A percentile compares a stretch with the other conserved stretches of the same genome.
Evolutionary conservation across 228 moss, liverwort and hornwort genomes (phyloP).

Genomic region (Sphagnum fallax): DNA sequence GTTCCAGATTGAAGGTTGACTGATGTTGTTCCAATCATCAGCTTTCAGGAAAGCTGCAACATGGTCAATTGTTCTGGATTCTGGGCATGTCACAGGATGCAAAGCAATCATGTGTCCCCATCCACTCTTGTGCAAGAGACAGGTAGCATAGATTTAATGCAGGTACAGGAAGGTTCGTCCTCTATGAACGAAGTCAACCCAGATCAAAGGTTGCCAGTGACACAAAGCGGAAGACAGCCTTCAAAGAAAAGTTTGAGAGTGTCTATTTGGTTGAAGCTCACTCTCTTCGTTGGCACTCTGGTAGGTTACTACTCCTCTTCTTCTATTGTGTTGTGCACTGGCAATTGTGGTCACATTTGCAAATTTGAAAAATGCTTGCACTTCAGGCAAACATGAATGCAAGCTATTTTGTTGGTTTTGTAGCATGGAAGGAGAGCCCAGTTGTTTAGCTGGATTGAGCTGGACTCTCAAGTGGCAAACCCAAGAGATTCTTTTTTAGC

Average conservation of each 20-base stretch:
- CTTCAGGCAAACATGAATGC: too few relatives aligned
- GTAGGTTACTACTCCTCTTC: slow-evolving; percentile 10
- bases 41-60: too few relatives aligned
- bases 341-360: too few relatives aligned
- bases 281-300: slow-evolving; percentile 51
- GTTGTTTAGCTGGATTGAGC: too few relatives aligned
- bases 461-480: too few relatives aligned
- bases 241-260: slow-evolving; percentile 33
- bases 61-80: slow-evolving; percentile 26
- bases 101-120: slow-evolving; percentile 23
- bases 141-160: slow-evolving; percentile 8
- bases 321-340: not conserved
- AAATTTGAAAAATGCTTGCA: too few relatives aligned
- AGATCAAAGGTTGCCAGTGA: slow-evolving; percentile 12
- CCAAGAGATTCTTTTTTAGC: too few relatives aligned
- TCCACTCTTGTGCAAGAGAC: slow-evolving; percentile 11
- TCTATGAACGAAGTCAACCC: slow-evolving; percentile 5
- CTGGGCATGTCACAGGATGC: slow-evolving; percentile 13
- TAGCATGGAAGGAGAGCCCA: too few relatives aligned
- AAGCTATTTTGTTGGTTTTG: too few relatives aligned
- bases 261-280: slow-evolving; percentile 49
- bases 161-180: slow-evolving; percentile 12
- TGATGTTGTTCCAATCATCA: too few relatives aligned
- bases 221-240: slow-evolving; percentile 15
- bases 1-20: too few relatives aligned